These are phyloP conservation scores for Pseudofabraea citricarpa DNA, from an alignment of 2,329 filamentous ascomycete species.

Conservation along the genomic window DNA sequence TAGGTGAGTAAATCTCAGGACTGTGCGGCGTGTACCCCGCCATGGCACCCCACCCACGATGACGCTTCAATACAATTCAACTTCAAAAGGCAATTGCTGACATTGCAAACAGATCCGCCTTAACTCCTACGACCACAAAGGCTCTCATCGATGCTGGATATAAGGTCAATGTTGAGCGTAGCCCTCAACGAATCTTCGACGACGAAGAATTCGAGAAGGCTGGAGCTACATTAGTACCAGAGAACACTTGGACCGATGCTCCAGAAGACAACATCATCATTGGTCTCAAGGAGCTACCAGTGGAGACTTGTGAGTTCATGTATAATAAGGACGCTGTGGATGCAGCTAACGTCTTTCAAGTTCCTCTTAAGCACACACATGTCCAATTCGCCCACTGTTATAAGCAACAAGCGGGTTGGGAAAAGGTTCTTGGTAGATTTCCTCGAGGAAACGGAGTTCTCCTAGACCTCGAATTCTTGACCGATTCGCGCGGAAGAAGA, in stretches of 20 bases:
- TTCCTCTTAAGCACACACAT: slow-evolving; percentile 68
- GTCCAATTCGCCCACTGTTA: slow-evolving; percentile 71
- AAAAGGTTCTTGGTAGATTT: slow-evolving; percentile 74
- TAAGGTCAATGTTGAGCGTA: slow-evolving; percentile 62
- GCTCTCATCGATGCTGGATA: slow-evolving; percentile 66
- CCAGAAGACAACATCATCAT: slow-evolving; percentile 66
- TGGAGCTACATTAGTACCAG: slow-evolving; percentile 60
- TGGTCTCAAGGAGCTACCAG: slow-evolving; percentile 73
- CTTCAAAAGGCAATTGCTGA: background rate
- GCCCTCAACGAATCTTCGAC: slow-evolving; percentile 61
- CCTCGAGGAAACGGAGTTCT: slow-evolving; percentile 71
- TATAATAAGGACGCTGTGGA: slow-evolving; percentile 5
- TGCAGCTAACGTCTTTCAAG: slow-evolving; percentile 17
- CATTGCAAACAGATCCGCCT: slow-evolving; percentile 29
- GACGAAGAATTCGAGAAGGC: slow-evolving; percentile 56
- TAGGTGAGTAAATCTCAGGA: background rate
- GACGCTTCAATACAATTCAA: background rate
- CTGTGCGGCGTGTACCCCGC: background rate
- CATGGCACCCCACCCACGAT: background rate
- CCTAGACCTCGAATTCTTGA: slow-evolving; percentile 83
- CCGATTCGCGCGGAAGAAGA: slow-evolving; percentile 64
- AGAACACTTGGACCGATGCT: slow-evolving; percentile 63
- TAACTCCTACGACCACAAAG: slow-evolving; percentile 42
- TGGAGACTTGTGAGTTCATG: slow-evolving; percentile 52
- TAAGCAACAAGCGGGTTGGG: slow-evolving; percentile 76